Evolutionary conservation across 2,329 filamentous ascomycete species (phyloP).

Genomic region (Incumbomyces delicatus): DNA sequence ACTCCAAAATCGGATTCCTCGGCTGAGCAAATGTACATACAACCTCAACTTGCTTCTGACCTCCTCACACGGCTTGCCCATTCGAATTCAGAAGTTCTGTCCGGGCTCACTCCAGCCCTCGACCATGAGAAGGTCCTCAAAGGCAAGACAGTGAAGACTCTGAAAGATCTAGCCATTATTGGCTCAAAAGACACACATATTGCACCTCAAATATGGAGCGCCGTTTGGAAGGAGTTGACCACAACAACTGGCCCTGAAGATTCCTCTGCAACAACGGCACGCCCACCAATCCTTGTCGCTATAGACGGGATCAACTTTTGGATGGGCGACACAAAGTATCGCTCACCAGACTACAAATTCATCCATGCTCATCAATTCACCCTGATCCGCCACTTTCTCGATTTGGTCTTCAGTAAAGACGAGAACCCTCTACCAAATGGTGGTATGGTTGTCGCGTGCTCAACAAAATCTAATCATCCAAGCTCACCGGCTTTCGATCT

Average conservation of each 20-base stretch:
- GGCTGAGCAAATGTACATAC: slow-evolving; percentile 55
- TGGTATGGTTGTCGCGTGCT: slow-evolving; percentile 67
- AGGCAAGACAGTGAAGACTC: slow-evolving; percentile 48
- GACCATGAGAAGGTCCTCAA: slow-evolving; percentile 43
- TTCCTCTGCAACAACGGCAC: slow-evolving; percentile 23
- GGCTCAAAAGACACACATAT: slow-evolving; percentile 65
- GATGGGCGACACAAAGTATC: slow-evolving; percentile 70
- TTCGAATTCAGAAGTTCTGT: slow-evolving; percentile 61
- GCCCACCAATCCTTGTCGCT: slow-evolving; percentile 60
- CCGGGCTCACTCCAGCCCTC: slow-evolving; percentile 40
- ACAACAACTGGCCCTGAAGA: slow-evolving; percentile 32
- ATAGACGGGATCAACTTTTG: slow-evolving; percentile 73
- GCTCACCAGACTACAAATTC: slow-evolving; percentile 55
- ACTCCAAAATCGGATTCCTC: slow-evolving; percentile 34
- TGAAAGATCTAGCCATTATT: slow-evolving; percentile 58
- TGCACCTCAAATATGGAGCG: slow-evolving; percentile 70
- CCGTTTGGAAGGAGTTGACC: slow-evolving; percentile 71
- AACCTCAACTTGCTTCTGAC: slow-evolving; percentile 65
- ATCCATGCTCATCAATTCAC: slow-evolving; percentile 82
- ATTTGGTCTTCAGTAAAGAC: slow-evolving; percentile 52
- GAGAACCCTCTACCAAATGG: slow-evolving; percentile 57
- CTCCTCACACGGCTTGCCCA: slow-evolving; percentile 63
- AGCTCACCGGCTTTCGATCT: slow-evolving; percentile 58
- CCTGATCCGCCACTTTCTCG: slow-evolving; percentile 64
- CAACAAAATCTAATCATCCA: slow-evolving; percentile 61